These are phyloP conservation scores for Colletotrichum kahawae DNA, from an alignment of 2,329 filamentous ascomycete species.

Conservation along the genomic window DNA sequence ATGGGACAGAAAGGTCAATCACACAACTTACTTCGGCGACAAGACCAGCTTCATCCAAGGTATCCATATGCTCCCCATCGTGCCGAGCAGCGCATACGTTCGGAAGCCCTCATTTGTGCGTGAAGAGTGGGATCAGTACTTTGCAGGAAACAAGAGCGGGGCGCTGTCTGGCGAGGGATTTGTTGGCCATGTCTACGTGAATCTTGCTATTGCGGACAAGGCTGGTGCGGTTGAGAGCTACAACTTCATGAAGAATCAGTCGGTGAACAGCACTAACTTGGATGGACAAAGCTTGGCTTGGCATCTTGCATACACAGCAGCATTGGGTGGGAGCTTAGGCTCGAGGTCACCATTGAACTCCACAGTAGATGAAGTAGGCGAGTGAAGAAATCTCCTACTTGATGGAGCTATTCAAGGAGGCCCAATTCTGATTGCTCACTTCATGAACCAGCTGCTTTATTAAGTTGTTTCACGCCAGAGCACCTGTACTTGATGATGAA, in stretches of 20 bases:
- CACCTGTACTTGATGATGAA: accelerated
- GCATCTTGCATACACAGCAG: slow-evolving; percentile 9
- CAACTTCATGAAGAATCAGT: slow-evolving; percentile 3
- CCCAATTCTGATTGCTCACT: no score
- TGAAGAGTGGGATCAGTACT: slow-evolving; percentile 69
- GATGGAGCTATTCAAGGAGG: no score
- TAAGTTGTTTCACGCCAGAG: no score
- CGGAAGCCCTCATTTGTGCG: slow-evolving; percentile 68
- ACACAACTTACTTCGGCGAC: slow-evolving; percentile 79
- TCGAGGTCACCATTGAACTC: neutral
- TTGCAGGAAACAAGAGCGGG: slow-evolving; percentile 30
- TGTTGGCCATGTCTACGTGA: slow-evolving; percentile 77
- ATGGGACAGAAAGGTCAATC: slow-evolving; percentile 87
- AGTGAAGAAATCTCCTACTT: no score
- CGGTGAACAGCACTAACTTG: neutral
- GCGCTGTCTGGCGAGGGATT: slow-evolving; percentile 77
- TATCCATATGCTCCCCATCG: slow-evolving; percentile 75
- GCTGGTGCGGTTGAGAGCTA: slow-evolving; percentile 7
- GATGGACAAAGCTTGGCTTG: neutral
- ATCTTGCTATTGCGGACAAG: slow-evolving; percentile 70
- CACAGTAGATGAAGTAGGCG: neutral
- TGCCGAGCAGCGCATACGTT: slow-evolving; percentile 65
- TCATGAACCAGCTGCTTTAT: no score
- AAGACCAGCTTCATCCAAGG: slow-evolving; percentile 58
- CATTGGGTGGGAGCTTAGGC: neutral